These are phyloP conservation scores for Ceratobasidium theobromae DNA, from an alignment of 1,284 basidiomycete species.

Conservation along the genomic window DNA sequence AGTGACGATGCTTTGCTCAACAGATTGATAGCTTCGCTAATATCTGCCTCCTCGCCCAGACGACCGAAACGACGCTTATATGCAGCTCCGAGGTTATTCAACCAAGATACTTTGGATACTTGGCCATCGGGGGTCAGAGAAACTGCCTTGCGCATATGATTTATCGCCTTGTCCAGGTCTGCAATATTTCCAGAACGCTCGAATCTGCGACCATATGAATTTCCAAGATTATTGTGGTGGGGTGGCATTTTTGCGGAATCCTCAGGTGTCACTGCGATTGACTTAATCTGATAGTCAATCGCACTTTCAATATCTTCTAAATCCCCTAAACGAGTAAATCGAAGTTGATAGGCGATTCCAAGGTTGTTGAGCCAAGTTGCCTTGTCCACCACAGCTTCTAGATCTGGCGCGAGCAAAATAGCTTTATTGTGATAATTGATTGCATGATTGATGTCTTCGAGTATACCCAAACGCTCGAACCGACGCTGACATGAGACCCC, in stretches of 20 bases:
- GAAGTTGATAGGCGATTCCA: neutral
- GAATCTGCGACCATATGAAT: neutral
- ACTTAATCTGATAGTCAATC: neutral
- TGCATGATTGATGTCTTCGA: neutral
- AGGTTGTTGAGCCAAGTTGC: neutral
- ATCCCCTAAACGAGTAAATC: neutral
- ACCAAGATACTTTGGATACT: neutral
- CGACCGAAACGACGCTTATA: neutral
- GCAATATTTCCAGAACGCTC: neutral
- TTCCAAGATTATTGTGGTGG: slow-evolving; percentile 1
- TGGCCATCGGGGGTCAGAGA: neutral
- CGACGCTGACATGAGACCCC: neutral
- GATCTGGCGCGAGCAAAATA: neutral
- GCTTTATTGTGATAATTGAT: neutral
- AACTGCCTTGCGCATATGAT: neutral
- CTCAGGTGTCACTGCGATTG: neutral
- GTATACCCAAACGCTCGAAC: neutral
- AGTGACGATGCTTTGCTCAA: neutral
- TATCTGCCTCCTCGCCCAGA: neutral
- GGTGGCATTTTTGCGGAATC: neutral
- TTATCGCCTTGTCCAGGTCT: neutral
- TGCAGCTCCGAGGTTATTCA: neutral
- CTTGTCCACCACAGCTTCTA: neutral
- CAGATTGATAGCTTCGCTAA: neutral
- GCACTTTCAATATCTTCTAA: neutral